Base-by-base conservation (phyloP, 2,329 filamentous ascomycete species). In the Ceratocystis diversiconidia region DNA sequence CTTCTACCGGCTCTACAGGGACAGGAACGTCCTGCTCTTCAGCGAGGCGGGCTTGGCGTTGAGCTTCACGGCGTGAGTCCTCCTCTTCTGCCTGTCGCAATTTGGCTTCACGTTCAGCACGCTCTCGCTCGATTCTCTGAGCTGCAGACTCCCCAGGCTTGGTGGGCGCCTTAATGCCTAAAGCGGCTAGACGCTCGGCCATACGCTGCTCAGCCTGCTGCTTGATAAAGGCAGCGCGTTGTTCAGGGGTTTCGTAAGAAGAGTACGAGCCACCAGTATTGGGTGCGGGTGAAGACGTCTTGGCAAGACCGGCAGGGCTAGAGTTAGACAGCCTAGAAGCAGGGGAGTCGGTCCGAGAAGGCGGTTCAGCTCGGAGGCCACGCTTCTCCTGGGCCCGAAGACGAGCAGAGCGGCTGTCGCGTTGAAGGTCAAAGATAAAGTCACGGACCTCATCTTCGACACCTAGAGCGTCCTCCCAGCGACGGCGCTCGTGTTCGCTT, bases 391-490 rank as follows among this genome's bases (percentile, higher is more conserved):
- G 84, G 61, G 79, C 76, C 67, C 82, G 80, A 66, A 95, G 77
- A 67, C 86, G 86, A 64, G 89, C 81, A 69, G 90, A 82, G 69
- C 91, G 85, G 74, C 90, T 95, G 68, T 86, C 89, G 68, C 92
- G 85, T 74, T 96, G 92, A 64, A 99, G 79, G 70, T 97, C 94
- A 73, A 94, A 97, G 73, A 99, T 99, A 75, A 99, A 97, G 72
- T 99, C 94, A 72, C 91, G 90, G 68, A 97, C 88, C 72, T 96
- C 91, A 72, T 99, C 92, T 73, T 99, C 94, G 32, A 99, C 94
- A 32, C 94, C 94, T 46, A 99, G 81, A 8, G 85, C 94, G 75
- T 99, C 94, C 71, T 99, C 91, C 94, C 94, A 99, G 68, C 94
- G 85, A 68, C 94, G 85, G 71, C 85, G 86, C 78, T 99, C 94